Base-by-base conservation (phyloP, 2,329 filamentous ascomycete genomes). In the Ciborinia camelliae region DNA sequence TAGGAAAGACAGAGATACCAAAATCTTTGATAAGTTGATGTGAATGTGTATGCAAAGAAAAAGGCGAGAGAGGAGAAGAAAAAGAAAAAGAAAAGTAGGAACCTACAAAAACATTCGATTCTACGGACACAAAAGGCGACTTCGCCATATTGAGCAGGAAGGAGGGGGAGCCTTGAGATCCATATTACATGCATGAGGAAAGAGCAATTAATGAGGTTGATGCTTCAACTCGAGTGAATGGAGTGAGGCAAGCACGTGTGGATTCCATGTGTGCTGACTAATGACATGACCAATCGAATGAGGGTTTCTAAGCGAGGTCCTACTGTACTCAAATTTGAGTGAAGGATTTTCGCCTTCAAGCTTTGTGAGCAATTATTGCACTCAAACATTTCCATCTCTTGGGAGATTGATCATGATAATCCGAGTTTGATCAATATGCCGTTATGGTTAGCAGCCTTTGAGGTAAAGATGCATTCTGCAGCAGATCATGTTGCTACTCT, bases 361-460 rank as follows among this genome's bases (percentile, higher is more conserved):
- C 28, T 7, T 8, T 20, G 5, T 53, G 20, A 37, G n/a, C n/a
- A 53, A n/a, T n/a, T n/a, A 2, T 15, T 51, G 4, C 15, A 9
- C 30, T 23, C 9, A 23, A 43, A 43, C 39, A 43, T n/a, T 6
- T 43, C 15, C 12, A 53, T 37, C 32, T 53, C 51, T 51, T n/a
- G n/a, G n/a, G 20, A 41, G 39, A 15, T 18, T 32, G 39, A 58
- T 9, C 39, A 66, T 66, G 64, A 60, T 62, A 61, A 51, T 61
- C 4, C 43, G n/a, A 57, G 32, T 15, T 23, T 61, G 18, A 73
- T 55, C 35, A 74, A 35, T 35, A 58, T 58, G 55, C 41, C 55
- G 10, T 35, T 77, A 74, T 78, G 76, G 77, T 69, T 78, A 28
- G 72, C 72, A 45, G 63, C 79, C 18, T 72, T 79, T 18, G 78